Base-by-base conservation (phyloP, 192 early-diverging fungal genomes). In the Gaertneriomyces semiglobifer region DNA sequence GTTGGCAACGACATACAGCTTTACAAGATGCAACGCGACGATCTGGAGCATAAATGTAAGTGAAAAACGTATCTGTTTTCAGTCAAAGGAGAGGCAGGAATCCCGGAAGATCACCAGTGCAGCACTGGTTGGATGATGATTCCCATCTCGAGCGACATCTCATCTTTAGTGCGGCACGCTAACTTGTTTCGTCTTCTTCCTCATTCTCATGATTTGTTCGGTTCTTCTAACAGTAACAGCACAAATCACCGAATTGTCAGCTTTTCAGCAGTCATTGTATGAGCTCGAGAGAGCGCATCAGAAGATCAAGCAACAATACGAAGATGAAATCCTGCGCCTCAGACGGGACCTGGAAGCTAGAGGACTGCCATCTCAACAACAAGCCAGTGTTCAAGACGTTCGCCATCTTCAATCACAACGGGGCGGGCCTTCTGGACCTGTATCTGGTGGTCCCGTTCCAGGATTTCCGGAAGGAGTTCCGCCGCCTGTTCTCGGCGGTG, bases 21-120 rank as follows among this genome's bases (percentile, higher is more conserved):
- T 19, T 83, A 73, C 77, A 89, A 90, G 72, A 76, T 82, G 16
- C 89, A 92, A 69, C 82, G 88, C 52, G 92, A 95, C 70, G 95
- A 97, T 53, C 83, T 88, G 70, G 95, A 94, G 74, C 85, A 90
- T 64, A 89, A 92, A 77, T 79, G 92, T 93, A 88, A 68, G 84
- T 74, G 42, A 70, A 16, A 16, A 10, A 39, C 38, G 11, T 41
- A 16, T 38, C 60, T 48, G 43, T 20, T n/a, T 14, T 38, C 7
- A 8, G 14, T 6, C 0, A 48, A 25, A 7, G 10, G 20, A 60
- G 43, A 47, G 19, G 16, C 19, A n/a, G 25, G 25, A 33, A 33
- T 33, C 25, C 25, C 25, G 25, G 25, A 33, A 33, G 2, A 1
- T 33, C 16, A 18, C 48, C 48, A 12, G 48, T 50, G 48, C 25